A percentile compares a stretch with the other conserved stretches of the same genome.
phyloP scores from a whole-genome alignment of 176 grass and related monocot genomes.

The Olyra latifolia region DNA sequence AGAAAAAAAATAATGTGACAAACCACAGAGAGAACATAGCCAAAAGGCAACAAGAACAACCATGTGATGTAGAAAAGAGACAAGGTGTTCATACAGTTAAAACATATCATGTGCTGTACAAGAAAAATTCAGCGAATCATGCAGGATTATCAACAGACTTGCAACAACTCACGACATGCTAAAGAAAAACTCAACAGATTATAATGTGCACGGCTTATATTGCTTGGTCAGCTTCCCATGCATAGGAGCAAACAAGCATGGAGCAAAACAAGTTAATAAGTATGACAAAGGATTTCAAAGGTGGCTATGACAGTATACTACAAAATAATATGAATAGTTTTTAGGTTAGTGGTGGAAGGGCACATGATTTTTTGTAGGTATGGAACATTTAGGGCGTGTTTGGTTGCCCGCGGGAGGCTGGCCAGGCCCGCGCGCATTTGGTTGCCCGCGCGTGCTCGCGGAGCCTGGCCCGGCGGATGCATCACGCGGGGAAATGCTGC shows the following conservation, averaged over 20 bases:
- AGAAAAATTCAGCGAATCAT: not conserved
- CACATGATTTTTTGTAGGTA: not conserved
- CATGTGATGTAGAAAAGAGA: constrained; percentile 18
- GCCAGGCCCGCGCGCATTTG: no score
- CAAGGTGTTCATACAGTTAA: constrained; percentile 3
- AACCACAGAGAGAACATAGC: not conserved
- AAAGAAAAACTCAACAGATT: constrained; percentile 6
- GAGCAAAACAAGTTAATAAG: not conserved
- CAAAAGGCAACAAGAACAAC: constrained; percentile 4
- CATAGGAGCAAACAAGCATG: not conserved
- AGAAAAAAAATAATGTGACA: not conserved
- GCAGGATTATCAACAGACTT: constrained; percentile 1
- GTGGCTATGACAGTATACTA: not conserved
- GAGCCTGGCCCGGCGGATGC: no score
- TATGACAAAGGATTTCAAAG: not conserved
- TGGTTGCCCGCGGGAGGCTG: no score
- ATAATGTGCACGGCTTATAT: not conserved
- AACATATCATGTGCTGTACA: not conserved
- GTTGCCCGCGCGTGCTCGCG: no score
- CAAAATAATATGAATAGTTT: not conserved
- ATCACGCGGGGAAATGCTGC: no score
- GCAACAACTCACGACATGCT: not conserved
- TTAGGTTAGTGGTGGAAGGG: constrained; percentile 2
- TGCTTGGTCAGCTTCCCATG: constrained; percentile 26
- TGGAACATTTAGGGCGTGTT: not conserved